Evolutionary conservation across 495 filamentous ascomycete species (phyloP), one percentile per base, ranked within the genome.

Genomic region (Cryomyces minteri): DNA sequence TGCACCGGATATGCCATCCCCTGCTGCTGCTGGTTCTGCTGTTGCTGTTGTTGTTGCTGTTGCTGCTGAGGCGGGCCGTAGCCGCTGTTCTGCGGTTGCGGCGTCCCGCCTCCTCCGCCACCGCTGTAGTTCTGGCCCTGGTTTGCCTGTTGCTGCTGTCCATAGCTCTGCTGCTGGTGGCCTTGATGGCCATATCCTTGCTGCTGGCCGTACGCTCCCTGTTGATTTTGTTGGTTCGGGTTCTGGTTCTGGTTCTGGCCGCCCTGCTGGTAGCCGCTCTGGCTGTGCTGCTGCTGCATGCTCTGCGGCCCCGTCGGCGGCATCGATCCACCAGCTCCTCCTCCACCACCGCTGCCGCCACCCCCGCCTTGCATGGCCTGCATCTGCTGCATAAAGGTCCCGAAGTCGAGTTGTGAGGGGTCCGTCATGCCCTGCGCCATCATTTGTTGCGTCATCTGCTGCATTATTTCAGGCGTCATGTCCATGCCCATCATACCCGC

Each of bases 381-480:
- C 48, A 57, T 51, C 50, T 57, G 46, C 30, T 52, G 43, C 55
- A 59, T 56, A 44, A 65, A 62, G 10, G 31, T 39, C 14, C 45
- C 40, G 31, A 59, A 56, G 37, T 84, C 81, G 78, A 92, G 84
- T 56, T 84, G 73, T 14, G 70, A 73, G 7, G 80, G 79, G 60
- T 94, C 84, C 58, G 90, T 72, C 18, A 25, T 25, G n/a, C 87
- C 85, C 32, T 76, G 70, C 50, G 77, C 68, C 66, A 88, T 74
- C 79, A 88, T 85, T 25, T 73, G 70, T 60, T 84, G 79, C 79
- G 88, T 84, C 64, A 49, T 40, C 32, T 84, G 82, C 0, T 73
- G 72, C 51, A 79, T 69, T 54, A 87, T 77, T 34, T 73, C 79
- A 51, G 60, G 53, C 43, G 34, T n/a, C 46, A 57, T 52, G 29